Conservation (phyloP, 805 yeast genomes). For the Yarrowia sp. region DNA sequence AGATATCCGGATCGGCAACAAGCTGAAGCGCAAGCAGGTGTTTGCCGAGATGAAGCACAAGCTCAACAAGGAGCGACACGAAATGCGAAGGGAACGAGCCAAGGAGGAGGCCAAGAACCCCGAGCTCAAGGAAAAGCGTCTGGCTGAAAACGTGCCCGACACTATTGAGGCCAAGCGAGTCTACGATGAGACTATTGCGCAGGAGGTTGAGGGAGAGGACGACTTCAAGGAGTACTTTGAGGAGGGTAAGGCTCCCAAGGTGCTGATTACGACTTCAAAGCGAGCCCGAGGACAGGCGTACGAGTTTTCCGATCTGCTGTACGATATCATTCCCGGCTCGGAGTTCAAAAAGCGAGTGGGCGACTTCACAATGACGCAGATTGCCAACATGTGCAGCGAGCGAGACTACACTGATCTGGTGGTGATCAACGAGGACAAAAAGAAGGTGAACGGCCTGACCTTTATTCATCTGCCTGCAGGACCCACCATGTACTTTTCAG, state of each 20-base stretch:
- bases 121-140: slow-evolving; percentile 73
- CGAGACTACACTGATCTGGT: slow-evolving; percentile 85
- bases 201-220: slow-evolving; percentile 47
- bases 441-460: slow-evolving; percentile 85
- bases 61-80: slow-evolving; percentile 72
- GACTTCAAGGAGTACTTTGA: slow-evolving; percentile 59
- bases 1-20: slow-evolving; percentile 45
- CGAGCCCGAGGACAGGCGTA: slow-evolving; percentile 83
- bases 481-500: slow-evolving; percentile 88
- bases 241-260: slow-evolving; percentile 66
- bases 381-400: slow-evolving; percentile 76
- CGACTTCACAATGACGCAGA: slow-evolving; percentile 80
- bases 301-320: slow-evolving; percentile 80
- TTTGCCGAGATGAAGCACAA: slow-evolving; percentile 73
- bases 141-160: slow-evolving; percentile 71
- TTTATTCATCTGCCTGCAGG: slow-evolving; percentile 93
- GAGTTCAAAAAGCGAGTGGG: slow-evolving; percentile 84
- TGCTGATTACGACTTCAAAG: slow-evolving; percentile 84
- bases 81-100: slow-evolving; percentile 75
- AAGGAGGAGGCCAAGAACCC: slow-evolving; percentile 84
- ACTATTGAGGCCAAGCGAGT: slow-evolving; percentile 84
- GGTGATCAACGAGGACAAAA: slow-evolving; percentile 91
- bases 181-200: slow-evolving; percentile 74
- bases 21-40: slow-evolving; percentile 73
- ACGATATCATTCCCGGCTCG: slow-evolving; percentile 81